phyloP scores from a whole-genome alignment of 1,284 basidiomycete species.

The Vanrija humicola region DNA sequence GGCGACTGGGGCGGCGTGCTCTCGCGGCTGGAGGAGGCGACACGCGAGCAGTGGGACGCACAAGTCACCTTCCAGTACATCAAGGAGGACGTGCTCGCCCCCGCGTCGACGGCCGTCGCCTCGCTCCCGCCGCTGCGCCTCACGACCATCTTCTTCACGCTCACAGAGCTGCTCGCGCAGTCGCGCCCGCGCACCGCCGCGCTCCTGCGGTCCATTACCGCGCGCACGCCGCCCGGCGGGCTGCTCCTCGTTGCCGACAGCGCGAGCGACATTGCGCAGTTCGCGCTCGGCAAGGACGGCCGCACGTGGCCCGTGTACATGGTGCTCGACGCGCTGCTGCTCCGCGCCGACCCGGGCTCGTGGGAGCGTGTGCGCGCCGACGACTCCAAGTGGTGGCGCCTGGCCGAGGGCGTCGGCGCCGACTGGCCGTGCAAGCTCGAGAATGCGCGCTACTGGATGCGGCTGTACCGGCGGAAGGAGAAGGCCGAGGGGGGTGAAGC shows the following conservation, averaged over 20 bases:
- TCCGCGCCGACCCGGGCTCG: slow-evolving; percentile 7
- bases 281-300: slow-evolving; percentile 32
- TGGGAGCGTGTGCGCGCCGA: slow-evolving; percentile 42
- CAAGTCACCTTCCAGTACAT: slow-evolving; percentile 27
- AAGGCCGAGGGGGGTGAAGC: no score
- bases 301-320: slow-evolving; percentile 43
- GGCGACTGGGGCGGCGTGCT: slow-evolving; percentile 42
- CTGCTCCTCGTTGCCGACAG: slow-evolving; percentile 49
- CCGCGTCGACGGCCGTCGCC: not conserved
- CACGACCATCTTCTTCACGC: slow-evolving; percentile 50
- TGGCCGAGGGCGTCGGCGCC: slow-evolving; percentile 37
- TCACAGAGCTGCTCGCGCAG: slow-evolving; percentile 49
- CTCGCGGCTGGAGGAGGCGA: slow-evolving; percentile 21
- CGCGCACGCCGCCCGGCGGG: slow-evolving; percentile 40
- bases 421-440: slow-evolving; percentile 49
- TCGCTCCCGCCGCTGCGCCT: slow-evolving; percentile 22
- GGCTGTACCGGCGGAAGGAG: slow-evolving; percentile 37
- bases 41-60: slow-evolving; percentile 29
- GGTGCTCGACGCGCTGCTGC: slow-evolving; percentile 36
- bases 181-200: slow-evolving; percentile 45
- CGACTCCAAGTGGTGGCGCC: slow-evolving; percentile 47
- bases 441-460: slow-evolving; percentile 50
- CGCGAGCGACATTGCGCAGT: slow-evolving; percentile 45
- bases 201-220: slow-evolving; percentile 42
- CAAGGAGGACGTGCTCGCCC: slow-evolving; percentile 35